These are phyloP conservation scores for Rhazya stricta DNA, from an alignment of 257 asterid genomes.

Conservation along the genomic window DNA sequence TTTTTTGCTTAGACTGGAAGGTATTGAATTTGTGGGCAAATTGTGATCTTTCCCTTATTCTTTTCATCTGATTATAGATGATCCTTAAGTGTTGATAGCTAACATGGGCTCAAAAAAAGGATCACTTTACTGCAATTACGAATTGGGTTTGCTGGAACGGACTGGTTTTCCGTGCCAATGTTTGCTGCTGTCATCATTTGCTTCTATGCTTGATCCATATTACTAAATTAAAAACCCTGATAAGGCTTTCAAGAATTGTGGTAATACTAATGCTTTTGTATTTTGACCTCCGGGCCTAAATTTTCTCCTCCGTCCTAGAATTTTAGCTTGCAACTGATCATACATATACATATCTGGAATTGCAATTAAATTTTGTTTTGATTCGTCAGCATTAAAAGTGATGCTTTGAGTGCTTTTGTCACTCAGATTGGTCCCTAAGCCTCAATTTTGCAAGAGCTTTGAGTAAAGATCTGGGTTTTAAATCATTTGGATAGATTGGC, in stretches of 20 bases:
- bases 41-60: neutral
- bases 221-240: no score
- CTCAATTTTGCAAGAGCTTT: neutral
- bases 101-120: neutral
- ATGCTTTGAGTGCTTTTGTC: neutral
- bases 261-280: no score
- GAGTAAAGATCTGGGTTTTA: neutral
- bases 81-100: neutral
- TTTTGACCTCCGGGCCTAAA: no score
- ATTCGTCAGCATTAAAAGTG: neutral
- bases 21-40: neutral
- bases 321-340: neutral
- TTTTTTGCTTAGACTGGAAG: neutral
- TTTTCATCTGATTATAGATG: neutral
- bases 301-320: neutral
- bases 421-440: neutral
- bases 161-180: neutral
- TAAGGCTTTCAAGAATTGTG: no score
- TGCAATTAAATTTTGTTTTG: neutral
- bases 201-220: no score
- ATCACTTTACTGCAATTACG: neutral
- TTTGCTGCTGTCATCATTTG: neutral
- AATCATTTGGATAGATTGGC: neutral
- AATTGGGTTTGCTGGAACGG: neutral
- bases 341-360: no score